Evolutionary conservation across 208 protist species (phyloP).

Genomic region (Crithidia expoeki): DNA sequence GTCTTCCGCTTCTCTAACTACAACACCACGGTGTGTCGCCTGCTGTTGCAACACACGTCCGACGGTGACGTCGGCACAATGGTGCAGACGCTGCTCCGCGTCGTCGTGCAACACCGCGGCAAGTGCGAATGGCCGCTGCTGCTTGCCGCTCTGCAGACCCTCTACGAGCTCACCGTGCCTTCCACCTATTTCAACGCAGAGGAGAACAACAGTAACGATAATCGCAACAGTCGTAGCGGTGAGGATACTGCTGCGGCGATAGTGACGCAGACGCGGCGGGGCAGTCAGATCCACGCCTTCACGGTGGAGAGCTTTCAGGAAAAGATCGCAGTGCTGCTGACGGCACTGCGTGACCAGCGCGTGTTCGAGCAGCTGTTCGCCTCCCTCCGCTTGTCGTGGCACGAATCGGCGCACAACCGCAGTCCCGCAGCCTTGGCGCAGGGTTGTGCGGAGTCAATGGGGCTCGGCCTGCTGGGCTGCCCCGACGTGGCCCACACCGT

Average conservation of each 20-base stretch:
- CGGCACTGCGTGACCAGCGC: conserved; percentile 42
- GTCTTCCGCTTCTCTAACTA: conserved; percentile 85
- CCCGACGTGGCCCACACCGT: conserved; percentile 41
- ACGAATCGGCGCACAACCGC: conserved; percentile 35
- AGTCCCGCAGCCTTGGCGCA: conserved; percentile 36
- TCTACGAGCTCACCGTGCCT: conserved; percentile 84
- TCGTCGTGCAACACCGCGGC: conserved; percentile 46
- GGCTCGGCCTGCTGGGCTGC: conserved; percentile 39
- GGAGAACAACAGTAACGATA: background rate
- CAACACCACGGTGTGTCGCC: conserved; percentile 54
- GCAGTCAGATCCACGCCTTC: conserved; percentile 71
- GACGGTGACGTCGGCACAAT: conserved; percentile 46
- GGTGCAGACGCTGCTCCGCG: conserved; percentile 43
- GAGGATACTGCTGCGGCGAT: background rate
- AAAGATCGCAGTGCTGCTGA: conserved; percentile 42
- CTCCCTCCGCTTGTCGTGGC: conserved; percentile 50
- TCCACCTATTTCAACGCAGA: conserved; percentile 74
- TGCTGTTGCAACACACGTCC: conserved; percentile 75
- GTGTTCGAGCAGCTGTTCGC: conserved; percentile 58
- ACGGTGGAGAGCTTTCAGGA: conserved; percentile 59
- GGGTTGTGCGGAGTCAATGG: conserved; percentile 34
- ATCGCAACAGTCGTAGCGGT: too few relatives aligned
- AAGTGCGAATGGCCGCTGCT: conserved; percentile 79
- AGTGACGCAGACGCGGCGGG: conserved; percentile 16
- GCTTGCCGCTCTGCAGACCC: conserved; percentile 70